Percentiles rank a stretch among this genome's conserved stretches.
These are phyloP conservation scores for Rauvolfia tetraphylla DNA, from an alignment of 257 asterid genomes.

Conservation along the genomic window DNA sequence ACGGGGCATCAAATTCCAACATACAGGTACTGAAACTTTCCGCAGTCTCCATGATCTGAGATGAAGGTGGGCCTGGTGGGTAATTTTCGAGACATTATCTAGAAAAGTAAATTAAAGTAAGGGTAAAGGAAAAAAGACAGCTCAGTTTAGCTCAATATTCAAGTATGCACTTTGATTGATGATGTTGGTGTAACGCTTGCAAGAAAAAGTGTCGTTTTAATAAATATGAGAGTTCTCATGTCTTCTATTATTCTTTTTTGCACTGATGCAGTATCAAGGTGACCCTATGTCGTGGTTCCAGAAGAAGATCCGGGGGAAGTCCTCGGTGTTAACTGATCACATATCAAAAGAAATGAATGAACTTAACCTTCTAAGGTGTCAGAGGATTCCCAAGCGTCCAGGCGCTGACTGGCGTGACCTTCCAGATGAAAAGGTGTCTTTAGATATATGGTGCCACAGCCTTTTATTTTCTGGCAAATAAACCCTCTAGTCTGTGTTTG, in stretches of 20 bases:
- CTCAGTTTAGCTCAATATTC: neutral
- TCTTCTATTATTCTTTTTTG: constrained; percentile 12
- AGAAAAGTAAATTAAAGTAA: too few species aligned
- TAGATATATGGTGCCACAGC: neutral
- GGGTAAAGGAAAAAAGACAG: neutral
- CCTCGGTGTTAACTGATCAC: constrained; percentile 59
- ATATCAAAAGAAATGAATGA: constrained; percentile 87
- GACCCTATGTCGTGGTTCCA: constrained; percentile 66
- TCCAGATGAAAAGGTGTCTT: constrained; percentile 28
- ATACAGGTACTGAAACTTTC: constrained; percentile 45
- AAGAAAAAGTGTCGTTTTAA: neutral
- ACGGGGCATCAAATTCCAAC: constrained; percentile 65
- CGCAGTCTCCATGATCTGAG: too few species aligned
- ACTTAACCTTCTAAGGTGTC: constrained; percentile 77
- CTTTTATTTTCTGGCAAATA: neutral
- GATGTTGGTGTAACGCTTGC: neutral
- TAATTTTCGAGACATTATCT: too few species aligned
- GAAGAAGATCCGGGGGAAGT: constrained; percentile 67
- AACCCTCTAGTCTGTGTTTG: neutral
- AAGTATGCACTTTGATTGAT: neutral
- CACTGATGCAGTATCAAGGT: constrained; percentile 58
- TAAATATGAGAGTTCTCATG: neutral
- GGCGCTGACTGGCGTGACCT: constrained; percentile 96
- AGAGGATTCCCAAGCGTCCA: constrained; percentile 27
- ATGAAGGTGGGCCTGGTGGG: too few species aligned